Base-by-base conservation (phyloP, 306 rosid species). In the Senna tora region DNA sequence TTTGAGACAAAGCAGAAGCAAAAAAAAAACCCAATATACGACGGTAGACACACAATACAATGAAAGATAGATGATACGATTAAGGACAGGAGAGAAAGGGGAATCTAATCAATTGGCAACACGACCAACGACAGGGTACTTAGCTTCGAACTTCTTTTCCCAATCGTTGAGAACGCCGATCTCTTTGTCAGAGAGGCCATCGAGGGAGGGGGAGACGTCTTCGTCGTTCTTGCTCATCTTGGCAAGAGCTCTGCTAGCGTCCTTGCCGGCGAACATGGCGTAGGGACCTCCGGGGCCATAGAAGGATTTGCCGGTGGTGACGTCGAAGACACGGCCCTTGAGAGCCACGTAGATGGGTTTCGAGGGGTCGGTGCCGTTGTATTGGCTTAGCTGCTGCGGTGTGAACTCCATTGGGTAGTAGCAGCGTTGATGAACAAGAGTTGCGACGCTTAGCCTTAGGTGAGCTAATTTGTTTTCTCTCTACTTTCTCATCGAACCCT, bases 131-230 rank as follows among this genome's bases (percentile, higher is more conserved):
- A 91, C 72, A 15, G 96, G 94, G 80, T 94, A 91, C 88, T 94
- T 94, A 76, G 97, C 97, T 70, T 83, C 84, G 82, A 94, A 94
- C 82, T 94, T 91, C 77, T 84, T 91, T 76, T 94, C 98, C 97
- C 97, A 94, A 67, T 94, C 98, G 67, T 73, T 36, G 79, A 94
- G 98, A 58, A 91, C 96, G 5, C 90, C 92, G 89, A 94, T 89
- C 96, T 94, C 98, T 55, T 94, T 94, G 41, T 94, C 98, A 1
- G 95, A 73, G 71, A 94, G 96, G 77, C 96, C 98, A 0, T 91
- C 88, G 73, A 93, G 86, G 69, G 87, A 68, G 36, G 96, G 59
- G 0, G 82, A 50, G 67, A 91, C 64, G 68, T 94, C 97, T 4
- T 87, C 92, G 10, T 89, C 96, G 79, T 82, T 86, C 83, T 89